A percentile compares a stretch with the other conserved stretches of the same genome.
phyloP scores from a whole-genome alignment of 495 filamentous ascomycete species.

The Aspergillus kassunensis region DNA sequence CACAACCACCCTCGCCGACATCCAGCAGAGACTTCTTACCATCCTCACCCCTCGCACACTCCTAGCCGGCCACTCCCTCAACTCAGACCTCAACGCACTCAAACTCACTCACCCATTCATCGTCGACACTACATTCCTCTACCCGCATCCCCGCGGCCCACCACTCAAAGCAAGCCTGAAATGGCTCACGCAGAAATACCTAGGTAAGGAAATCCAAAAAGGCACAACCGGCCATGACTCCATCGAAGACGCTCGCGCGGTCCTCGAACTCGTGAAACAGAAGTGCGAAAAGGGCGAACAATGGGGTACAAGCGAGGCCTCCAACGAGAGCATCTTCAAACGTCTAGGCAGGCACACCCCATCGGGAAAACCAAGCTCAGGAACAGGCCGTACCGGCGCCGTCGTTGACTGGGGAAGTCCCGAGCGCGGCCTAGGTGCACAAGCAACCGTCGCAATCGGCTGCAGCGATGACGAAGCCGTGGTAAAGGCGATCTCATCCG shows the following conservation, averaged over 20 bases:
- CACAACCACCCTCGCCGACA: conserved; percentile 77
- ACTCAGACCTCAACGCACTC: conserved; percentile 81
- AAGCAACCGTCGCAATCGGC: conserved; percentile 66
- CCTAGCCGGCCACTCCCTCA: conserved; percentile 85
- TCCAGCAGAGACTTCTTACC: conserved; percentile 70
- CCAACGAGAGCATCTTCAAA: conserved; percentile 82
- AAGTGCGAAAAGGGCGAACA: conserved; percentile 87
- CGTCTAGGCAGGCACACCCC: conserved; percentile 62
- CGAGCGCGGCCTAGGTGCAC: conserved; percentile 64
- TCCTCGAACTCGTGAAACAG: conserved; percentile 85
- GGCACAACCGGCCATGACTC: conserved; percentile 79
- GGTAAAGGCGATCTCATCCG: conserved; percentile 61
- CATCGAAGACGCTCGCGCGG: conserved; percentile 85
- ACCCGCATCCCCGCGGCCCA: conserved; percentile 73
- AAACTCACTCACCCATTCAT: conserved; percentile 87
- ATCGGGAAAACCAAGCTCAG: conserved; percentile 42
- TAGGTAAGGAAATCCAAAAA: conserved; percentile 81
- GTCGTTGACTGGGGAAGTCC: conserved; percentile 87
- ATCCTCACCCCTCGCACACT: conserved; percentile 73
- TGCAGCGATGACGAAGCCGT: conserved; percentile 75
- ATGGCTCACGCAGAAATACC: conserved; percentile 74
- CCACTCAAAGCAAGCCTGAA: conserved; percentile 75
- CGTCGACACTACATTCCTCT: conserved; percentile 83
- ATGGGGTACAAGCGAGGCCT: conserved; percentile 74
- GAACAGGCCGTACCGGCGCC: conserved; percentile 64